Base-by-base conservation (phyloP, 2,329 filamentous ascomycete genomes). In the Xylaria sp. region DNA sequence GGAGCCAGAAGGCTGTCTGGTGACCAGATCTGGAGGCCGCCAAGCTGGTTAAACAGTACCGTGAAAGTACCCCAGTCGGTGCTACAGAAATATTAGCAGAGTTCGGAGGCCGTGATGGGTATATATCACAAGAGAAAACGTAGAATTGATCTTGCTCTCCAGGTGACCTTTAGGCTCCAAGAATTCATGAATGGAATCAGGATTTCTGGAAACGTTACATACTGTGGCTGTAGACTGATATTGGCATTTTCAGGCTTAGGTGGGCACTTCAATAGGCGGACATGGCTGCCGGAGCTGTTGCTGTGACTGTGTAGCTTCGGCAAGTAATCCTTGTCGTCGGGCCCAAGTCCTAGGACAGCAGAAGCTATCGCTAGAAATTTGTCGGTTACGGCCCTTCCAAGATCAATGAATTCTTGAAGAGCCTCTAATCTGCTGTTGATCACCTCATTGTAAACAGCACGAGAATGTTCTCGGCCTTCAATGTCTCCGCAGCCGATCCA, bases 401-500 rank as follows among this genome's bases (percentile, higher is more conserved):
- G 41, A 20, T 45, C 41, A 8, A 45, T 45, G 7, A 45, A 45
- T 7, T 45, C 41, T 56, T 63, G 48, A 15, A 68, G 66, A 1
- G 66, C 58, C 1, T 45, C 52, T n/a, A 59, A 32, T 32, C 63
- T 66, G 58, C 32, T 62, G 13, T 63, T 66, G 30, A 68, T 68
- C 12, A 68, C 66, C 3, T 68, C 66, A 36, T 68, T 68, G 63
- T 68, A 68, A n/a, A 66, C 12, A 18, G 63, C 66, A 13, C 58
- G 66, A 1, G 66, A 68, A 39, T 52, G 66, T n/a, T 52, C 66
- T 3, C 61, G 66, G 39, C 66, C 66, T 20, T 66, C 66, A 1
- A 68, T 68, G 28, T 68, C 66, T 39, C 66, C 66, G n/a, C 66
- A 69, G 36, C 66, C 66, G 28, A 69, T 69, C 66, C 66, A 69